Evolutionary conservation across 2,329 filamentous ascomycete genomes (phyloP).

Genomic region (Ophiostoma sp.): DNA sequence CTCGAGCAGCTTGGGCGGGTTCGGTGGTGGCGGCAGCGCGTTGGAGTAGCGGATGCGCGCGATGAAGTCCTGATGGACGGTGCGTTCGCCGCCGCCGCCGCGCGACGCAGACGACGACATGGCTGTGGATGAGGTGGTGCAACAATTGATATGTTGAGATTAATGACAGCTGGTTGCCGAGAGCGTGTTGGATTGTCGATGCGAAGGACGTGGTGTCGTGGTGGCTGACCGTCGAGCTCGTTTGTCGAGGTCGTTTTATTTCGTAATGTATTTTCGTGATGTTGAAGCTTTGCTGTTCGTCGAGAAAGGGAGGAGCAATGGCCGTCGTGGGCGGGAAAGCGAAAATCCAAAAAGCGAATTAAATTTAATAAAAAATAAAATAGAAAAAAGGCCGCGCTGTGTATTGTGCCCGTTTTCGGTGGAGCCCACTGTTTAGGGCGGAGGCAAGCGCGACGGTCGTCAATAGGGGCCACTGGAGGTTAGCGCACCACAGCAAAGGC

Average conservation of each 20-base stretch:
- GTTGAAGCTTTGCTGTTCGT: not conserved
- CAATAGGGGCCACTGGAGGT: not conserved
- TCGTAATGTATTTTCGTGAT: not conserved
- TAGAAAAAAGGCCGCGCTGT: not conserved
- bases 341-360: slow-evolving; percentile 15
- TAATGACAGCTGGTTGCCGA: not conserved
- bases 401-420: slow-evolving; percentile 9
- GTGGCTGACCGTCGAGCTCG: not conserved
- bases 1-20: slow-evolving; percentile 93
- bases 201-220: not conserved
- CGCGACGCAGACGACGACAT: slow-evolving; percentile 47
- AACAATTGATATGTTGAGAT: not conserved
- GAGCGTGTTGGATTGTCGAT: not conserved
- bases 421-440: not conserved
- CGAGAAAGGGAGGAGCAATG: slow-evolving; percentile 12
- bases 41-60: slow-evolving; percentile 94
- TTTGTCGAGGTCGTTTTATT: not conserved
- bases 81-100: slow-evolving; percentile 53
- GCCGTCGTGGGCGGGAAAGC: not conserved
- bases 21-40: slow-evolving; percentile 88
- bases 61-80: slow-evolving; percentile 92
- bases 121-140: slow-evolving; percentile 10
- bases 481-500: not conserved
- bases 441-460: not conserved
- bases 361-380: slow-evolving; percentile 18